Conservation (phyloP, 352 stramenopile species). For the Pythium dissotocum region DNA sequence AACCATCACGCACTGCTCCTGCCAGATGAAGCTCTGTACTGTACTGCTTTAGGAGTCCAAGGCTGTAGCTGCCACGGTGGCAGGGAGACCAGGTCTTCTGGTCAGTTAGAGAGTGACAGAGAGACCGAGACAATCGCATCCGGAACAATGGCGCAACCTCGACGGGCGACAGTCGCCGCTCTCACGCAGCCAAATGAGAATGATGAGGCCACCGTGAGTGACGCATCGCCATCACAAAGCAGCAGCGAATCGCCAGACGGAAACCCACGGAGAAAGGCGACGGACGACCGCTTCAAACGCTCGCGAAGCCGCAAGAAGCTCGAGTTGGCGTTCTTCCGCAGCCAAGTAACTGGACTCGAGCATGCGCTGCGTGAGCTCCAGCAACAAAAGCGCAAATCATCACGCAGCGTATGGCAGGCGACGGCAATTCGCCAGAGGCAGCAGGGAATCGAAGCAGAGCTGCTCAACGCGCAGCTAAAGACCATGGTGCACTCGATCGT, state of each 20-base stretch:
- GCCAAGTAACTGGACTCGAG: slow-evolving; percentile 1
- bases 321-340: slow-evolving; percentile 4
- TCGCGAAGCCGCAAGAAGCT: slow-evolving; percentile 19
- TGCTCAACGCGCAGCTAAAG: slow-evolving; percentile 16
- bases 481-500: slow-evolving; percentile 10
- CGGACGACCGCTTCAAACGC: slow-evolving; percentile 19
- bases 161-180: too few relatives aligned
- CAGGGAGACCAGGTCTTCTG: too few relatives aligned
- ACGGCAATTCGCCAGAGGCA: slow-evolving; percentile 12
- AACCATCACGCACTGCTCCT: too few relatives aligned
- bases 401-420: slow-evolving; percentile 8
- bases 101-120: too few relatives aligned
- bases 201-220: too few relatives aligned
- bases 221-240: too few relatives aligned
- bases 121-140: too few relatives aligned
- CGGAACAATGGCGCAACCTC: too few relatives aligned
- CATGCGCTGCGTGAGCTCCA: slow-evolving; percentile 15
- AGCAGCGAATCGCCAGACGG: too few relatives aligned
- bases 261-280: background rate
- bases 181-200: too few relatives aligned
- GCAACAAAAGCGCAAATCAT: background rate
- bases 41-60: background rate
- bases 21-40: too few relatives aligned
- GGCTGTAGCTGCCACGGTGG: background rate
- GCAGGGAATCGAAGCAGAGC: slow-evolving; percentile 18